These are phyloP conservation scores for Pyrus hybrid DNA, from an alignment of 331 rosid species.

Conservation along the genomic window DNA sequence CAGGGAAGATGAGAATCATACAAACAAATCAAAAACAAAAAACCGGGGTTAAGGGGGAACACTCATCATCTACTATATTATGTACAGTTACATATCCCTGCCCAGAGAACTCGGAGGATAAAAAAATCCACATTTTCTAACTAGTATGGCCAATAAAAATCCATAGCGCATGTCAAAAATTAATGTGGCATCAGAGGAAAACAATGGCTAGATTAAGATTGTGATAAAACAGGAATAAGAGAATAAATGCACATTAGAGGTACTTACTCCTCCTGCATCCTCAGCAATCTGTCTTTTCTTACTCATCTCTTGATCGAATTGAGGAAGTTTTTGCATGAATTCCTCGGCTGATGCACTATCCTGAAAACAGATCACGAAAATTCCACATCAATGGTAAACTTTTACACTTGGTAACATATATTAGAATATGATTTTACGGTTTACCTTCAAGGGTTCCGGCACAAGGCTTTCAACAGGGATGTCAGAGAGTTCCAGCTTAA, in stretches of 20 bases:
- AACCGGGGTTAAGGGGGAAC: not conserved
- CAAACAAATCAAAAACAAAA: not conserved
- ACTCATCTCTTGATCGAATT: constrained; percentile 47
- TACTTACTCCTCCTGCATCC: constrained; percentile 85
- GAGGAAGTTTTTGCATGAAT: constrained; percentile 76
- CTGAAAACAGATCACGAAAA: constrained; percentile 33
- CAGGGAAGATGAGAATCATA: not conserved
- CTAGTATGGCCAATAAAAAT: not conserved
- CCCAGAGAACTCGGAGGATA: not conserved
- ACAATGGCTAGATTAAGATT: not conserved
- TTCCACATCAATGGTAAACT: constrained; percentile 9
- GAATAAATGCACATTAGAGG: constrained; percentile 3
- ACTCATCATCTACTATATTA: not conserved
- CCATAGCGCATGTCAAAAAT: not conserved
- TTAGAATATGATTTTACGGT: constrained; percentile 4
- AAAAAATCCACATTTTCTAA: not conserved
- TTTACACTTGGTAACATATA: not conserved
- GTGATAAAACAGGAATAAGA: not conserved
- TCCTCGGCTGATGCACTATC: constrained; percentile 76
- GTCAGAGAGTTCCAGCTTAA: constrained; percentile 77
- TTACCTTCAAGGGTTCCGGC: constrained; percentile 78
- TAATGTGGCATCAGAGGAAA: not conserved
- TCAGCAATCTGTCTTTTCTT: constrained; percentile 68
- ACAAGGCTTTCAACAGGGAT: constrained; percentile 93
- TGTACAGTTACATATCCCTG: not conserved